Evolutionary conservation across 495 filamentous ascomycete genomes (phyloP), one percentile per base, ranked within the genome.

Genomic region (Aspergillus bertholletiae): DNA sequence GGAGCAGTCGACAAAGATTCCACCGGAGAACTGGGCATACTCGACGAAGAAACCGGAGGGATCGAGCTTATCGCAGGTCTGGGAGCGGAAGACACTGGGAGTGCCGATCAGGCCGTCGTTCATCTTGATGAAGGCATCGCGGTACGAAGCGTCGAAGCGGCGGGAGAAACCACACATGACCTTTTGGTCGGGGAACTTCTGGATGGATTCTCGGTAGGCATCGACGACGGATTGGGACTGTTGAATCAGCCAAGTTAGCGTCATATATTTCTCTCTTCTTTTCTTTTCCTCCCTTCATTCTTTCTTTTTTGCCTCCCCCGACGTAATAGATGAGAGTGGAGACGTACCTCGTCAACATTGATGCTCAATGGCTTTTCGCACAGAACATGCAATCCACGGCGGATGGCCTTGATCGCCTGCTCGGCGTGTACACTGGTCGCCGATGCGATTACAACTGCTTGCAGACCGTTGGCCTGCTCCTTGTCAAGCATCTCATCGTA

Each of bases 1-100:
- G 11, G 67, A 70, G 66, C 76, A 80, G 67, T 84, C 81, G n/a
- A 84, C 81, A 49, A 84, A 84, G 54, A 82, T 95, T 0, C 81
- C 81, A 23, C 81, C 81, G 7, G 69, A 74, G 66, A 74, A 78
- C 45, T 78, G 69, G 15, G 81, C 78, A 63, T 83, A 84, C 3
- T 71, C 73, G 26, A 84, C 77, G 54, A 80, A 84, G 70, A 81
- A 82, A 0, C 80, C 80, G 23, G 63, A 64, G 0, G 79, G 78
- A 37, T 84, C 81, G 35, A 76, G 71, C 57, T 76, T 80, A 55
- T 84, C 81, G 62, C 81, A 83, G 1, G 79, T 84, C 62, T 84
- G 80, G 40, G 67, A 73, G 60, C 81, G 80, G 43, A 84, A 68
- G 26, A 84, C 72, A 4, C 74, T 73, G 6, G 81, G 74, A 2